A percentile compares a stretch with the other conserved stretches of the same genome.
Conservation (phyloP, 306 rosid species). For the Bauhinia variegata region DNA sequence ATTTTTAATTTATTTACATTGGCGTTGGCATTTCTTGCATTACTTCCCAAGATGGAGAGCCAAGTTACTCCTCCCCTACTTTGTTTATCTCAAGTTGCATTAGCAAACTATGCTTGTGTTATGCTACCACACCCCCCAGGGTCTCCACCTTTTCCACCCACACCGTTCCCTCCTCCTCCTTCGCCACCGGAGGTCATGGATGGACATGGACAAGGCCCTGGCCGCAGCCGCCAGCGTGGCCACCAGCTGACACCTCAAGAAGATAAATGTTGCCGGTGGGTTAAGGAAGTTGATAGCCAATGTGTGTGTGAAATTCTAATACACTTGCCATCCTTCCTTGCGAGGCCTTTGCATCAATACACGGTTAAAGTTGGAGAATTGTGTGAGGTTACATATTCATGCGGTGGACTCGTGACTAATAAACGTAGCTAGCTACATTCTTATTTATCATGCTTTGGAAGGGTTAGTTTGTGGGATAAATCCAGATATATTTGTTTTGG, state of each 20-base stretch:
- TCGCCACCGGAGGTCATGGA: neutral
- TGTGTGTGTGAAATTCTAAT: slow-evolving; percentile 73
- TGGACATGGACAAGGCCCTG: slow-evolving; percentile 34
- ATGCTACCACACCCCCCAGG: slow-evolving; percentile 47
- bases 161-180: neutral
- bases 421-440: neutral
- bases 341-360: slow-evolving; percentile 39
- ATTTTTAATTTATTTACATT: slow-evolving; percentile 18
- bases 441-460: neutral
- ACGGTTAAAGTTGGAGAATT: slow-evolving; percentile 32
- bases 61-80: slow-evolving; percentile 49
- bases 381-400: slow-evolving; percentile 38
- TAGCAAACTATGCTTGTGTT: slow-evolving; percentile 75
- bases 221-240: slow-evolving; percentile 15
- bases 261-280: slow-evolving; percentile 80
- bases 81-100: slow-evolving; percentile 68
- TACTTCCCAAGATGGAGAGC: slow-evolving; percentile 44
- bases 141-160: slow-evolving; percentile 35
- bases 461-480: neutral
- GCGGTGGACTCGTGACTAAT: slow-evolving; percentile 35
- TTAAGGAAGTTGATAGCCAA: slow-evolving; percentile 53
- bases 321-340: slow-evolving; percentile 58
- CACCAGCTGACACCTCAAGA: slow-evolving; percentile 36
- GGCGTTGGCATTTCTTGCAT: slow-evolving; percentile 37
- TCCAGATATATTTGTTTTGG: slow-evolving; percentile 1